Evolutionary conservation across 1,284 basidiomycete genomes (phyloP).

Genomic region (Rhodotorula sp.): DNA sequence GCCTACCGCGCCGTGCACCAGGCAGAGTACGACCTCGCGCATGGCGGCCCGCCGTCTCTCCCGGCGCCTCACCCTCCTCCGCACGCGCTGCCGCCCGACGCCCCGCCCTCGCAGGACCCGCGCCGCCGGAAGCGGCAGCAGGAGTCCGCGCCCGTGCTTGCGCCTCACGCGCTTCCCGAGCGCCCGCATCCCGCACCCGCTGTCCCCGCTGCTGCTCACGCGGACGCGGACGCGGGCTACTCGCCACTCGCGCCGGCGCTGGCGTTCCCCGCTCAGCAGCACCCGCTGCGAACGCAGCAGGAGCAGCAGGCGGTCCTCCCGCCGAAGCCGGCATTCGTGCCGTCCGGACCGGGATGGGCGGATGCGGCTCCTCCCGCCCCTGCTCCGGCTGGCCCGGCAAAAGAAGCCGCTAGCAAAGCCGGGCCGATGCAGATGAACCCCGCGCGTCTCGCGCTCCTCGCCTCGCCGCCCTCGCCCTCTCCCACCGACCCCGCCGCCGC

Average conservation of each 20-base stretch:
- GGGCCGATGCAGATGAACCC: not conserved
- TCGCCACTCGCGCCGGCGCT: not conserved
- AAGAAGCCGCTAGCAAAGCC: too few species aligned
- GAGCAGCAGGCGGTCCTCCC: not conserved
- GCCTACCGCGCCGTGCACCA: not conserved
- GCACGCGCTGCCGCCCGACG: too few species aligned
- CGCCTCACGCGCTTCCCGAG: too few species aligned
- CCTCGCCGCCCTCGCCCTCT: not conserved
- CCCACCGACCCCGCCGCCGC: too few species aligned
- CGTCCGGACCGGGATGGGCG: not conserved
- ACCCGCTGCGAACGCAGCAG: too few species aligned
- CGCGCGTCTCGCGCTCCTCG: conserved; percentile 6
- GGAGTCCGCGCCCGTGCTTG: too few species aligned
- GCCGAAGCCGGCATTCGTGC: too few species aligned
- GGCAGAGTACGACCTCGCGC: not conserved
- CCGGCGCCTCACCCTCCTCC: not conserved
- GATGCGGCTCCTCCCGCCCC: not conserved
- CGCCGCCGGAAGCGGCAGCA: too few species aligned
- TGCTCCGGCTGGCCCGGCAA: too few species aligned
- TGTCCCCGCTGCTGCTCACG: not conserved
- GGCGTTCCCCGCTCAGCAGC: not conserved
- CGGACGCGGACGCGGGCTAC: not conserved
- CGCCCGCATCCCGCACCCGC: not conserved
- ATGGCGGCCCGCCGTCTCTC: too few species aligned
- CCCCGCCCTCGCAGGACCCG: not conserved